phyloP scores from a whole-genome alignment of 129 eudicot species.

The Helichrysum umbraculigerum region DNA sequence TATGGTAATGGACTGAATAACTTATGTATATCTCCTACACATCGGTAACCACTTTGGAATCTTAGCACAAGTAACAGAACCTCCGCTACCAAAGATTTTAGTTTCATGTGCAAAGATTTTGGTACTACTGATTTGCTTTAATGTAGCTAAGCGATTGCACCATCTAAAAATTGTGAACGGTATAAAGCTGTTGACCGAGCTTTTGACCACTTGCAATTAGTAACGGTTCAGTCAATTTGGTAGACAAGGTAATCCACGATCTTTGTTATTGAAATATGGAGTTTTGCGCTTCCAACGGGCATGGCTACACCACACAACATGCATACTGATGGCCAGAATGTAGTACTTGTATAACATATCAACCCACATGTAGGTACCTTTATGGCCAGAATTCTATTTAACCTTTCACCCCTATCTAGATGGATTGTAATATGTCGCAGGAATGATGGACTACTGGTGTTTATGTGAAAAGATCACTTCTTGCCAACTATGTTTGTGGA shows the following conservation, averaged over 20 bases:
- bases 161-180: slow-evolving; percentile 87
- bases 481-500: slow-evolving; percentile 91
- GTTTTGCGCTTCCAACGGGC: neutral
- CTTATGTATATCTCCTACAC: too few species aligned
- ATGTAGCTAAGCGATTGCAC: slow-evolving; percentile 74
- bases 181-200: slow-evolving; percentile 82
- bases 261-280: neutral
- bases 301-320: too few species aligned
- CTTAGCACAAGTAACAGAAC: too few species aligned
- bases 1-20: too few species aligned
- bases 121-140: neutral
- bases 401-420: too few species aligned
- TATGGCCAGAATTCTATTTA: too few species aligned
- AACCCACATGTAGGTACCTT: too few species aligned
- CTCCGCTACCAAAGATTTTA: too few species aligned
- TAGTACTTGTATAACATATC: too few species aligned
- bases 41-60: too few species aligned
- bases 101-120: too few species aligned
- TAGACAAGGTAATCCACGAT: slow-evolving; percentile 50
- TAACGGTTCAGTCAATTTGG: slow-evolving; percentile 58
- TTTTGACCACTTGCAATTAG: slow-evolving; percentile 64
- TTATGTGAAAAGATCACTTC: slow-evolving; percentile 91
- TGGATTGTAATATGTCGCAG: slow-evolving; percentile 41
- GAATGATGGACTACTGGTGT: slow-evolving; percentile 87
- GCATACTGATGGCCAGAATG: too few species aligned